Base-by-base conservation (phyloP, 2,329 filamentous ascomycete species). In the Leptographium flavum region DNA sequence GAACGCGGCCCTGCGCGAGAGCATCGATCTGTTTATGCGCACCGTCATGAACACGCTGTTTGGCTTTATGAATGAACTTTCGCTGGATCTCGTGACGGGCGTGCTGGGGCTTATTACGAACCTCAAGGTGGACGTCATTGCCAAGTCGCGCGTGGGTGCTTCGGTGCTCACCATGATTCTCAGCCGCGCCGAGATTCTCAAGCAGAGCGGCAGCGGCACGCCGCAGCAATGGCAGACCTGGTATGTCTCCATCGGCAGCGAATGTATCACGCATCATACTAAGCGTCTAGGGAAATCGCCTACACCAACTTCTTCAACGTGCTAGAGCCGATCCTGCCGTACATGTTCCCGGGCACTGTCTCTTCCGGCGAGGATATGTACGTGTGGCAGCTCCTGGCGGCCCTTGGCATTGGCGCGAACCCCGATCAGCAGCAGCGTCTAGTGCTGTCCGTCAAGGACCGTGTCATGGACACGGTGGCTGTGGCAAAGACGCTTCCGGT, bases 351-450 rank as follows among this genome's bases (percentile, higher is more conserved):
- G 0, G 85, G 83, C 19, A 83, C 83, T n/a, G 85, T 94, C 57
- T 87, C 86, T 52, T 81, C 85, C 8, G 84, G 85, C 42, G 87
- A 95, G 53, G 92, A 98, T 57, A 82, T 94, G 57, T 94, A 96
- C 58, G 87, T 96, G 33, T 98, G 92, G 92, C 90, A 96, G 63
- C 93, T 96, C 61, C 73, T 98, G 52, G 92, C 92, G 9, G 87
- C 90, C 13, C 87, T 95, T 63, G 92, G 92, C 50, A 92, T 94
- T 52, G 88, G 86, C 43, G 90, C 92, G 30, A 88, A 79, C 58
- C 87, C 88, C 14, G 87, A 95, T 54, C 92, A 98, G 64, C 92
- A 98, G 63, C 90, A 94, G 60, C 77, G 88, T 47, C 72, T 98
- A 46, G 92, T 98, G 10, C 76, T 95, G 56, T 88, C 87, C 35